phyloP scores from a whole-genome alignment of 805 yeast genomes.

The Metschnikowia similis region DNA sequence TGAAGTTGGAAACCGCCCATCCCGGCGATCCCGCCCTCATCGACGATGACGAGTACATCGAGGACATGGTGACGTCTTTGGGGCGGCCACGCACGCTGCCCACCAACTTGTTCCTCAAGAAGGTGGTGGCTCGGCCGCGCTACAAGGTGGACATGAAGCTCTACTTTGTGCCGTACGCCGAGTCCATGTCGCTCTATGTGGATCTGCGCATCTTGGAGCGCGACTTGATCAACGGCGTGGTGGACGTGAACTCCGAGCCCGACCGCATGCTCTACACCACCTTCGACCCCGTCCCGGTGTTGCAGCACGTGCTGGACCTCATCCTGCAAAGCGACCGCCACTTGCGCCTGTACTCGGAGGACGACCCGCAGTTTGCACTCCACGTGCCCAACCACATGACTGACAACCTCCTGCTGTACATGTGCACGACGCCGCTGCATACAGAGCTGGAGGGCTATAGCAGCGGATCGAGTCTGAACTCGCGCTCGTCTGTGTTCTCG shows the following conservation, averaged over 20 bases:
- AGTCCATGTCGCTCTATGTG: slow-evolving; percentile 39
- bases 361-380: slow-evolving; percentile 3
- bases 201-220: slow-evolving; percentile 49
- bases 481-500: background rate
- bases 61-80: slow-evolving; percentile 35
- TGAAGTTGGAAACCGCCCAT: slow-evolving; percentile 51
- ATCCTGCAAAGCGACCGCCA: slow-evolving; percentile 8
- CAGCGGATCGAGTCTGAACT: slow-evolving; percentile 3
- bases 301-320: slow-evolving; percentile 8
- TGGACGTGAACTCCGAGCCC: slow-evolving; percentile 27
- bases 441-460: background rate
- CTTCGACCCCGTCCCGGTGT: slow-evolving; percentile 11
- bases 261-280: slow-evolving; percentile 18
- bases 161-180: slow-evolving; percentile 45
- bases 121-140: slow-evolving; percentile 56
- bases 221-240: slow-evolving; percentile 47
- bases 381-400: slow-evolving; percentile 14
- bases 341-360: background rate
- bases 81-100: slow-evolving; percentile 43
- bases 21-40: slow-evolving; percentile 49
- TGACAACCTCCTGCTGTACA: slow-evolving; percentile 11
- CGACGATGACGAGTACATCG: slow-evolving; percentile 44
- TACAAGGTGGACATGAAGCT: slow-evolving; percentile 61
- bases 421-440: slow-evolving; percentile 5
- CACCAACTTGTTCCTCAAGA: slow-evolving; percentile 48